Base-by-base conservation (phyloP, 306 rosid species). In the Vigna trinervia region DNA sequence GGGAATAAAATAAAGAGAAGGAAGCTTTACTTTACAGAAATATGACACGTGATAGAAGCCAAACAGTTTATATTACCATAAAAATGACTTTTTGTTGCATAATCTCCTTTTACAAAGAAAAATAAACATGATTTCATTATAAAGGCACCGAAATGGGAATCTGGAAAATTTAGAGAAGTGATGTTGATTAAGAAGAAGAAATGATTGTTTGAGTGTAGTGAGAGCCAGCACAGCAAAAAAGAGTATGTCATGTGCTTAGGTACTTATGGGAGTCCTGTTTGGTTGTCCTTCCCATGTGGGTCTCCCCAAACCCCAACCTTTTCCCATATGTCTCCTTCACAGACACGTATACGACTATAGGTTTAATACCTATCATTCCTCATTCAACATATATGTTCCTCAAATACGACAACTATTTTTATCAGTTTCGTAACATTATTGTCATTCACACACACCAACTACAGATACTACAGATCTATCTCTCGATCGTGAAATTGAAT, bases 271-370 rank as follows among this genome's bases (percentile, higher is more conserved):
- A 78, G 70, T 71, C 88, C 89, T 78, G 79, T 76, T 81, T 73
- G 87, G 83, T 75, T 83, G 85, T 75, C 88, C 50, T 80, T 62
- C 87, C 72, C 90, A 81, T 79, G 89, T 83, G 95, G 84, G 87
- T 56, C 75, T 68, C 81, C 74, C 58, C 58, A 26, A 58, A 58
- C 78, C 58, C 51, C 0, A 46, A 59, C 69, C 78, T 74, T 74
- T 74, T 74, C 45, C 47, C 0, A 50, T 38, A 47, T 28, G 56
- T 74, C 61, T 58, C 36, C 76, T 78, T 65, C 71, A 58, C 14
- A 46, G 78, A 50, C 85, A 34, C 51, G 59, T 46, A 58, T 68
- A 46, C 17, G 75, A 43, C 72, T 51, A 14, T 51, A 15, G 48
- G 53, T 22, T 60, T 60, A 30, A 32, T 45, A 45, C 59, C 70